Percentiles rank a stretch among this genome's conserved stretches.
Evolutionary conservation across 139 green algal genomes (phyloP).

Genomic region (Coelastrella sp.): DNA sequence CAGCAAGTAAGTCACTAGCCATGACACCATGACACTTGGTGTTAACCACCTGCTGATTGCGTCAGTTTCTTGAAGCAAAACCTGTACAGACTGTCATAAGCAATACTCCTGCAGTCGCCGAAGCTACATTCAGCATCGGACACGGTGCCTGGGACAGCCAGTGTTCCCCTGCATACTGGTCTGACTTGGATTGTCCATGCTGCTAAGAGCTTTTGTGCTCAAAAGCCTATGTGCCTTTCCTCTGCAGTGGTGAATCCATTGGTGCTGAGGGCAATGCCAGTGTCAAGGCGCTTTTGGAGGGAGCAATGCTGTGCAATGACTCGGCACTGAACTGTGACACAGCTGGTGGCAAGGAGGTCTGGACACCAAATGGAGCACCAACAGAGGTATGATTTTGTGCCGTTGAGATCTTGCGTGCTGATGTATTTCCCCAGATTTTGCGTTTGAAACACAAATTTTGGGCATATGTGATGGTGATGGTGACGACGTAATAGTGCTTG

Average conservation of each 20-base stretch:
- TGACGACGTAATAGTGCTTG: too few species aligned
- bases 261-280: not conserved
- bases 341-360: not conserved
- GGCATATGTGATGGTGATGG: too few species aligned
- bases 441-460: too few species aligned
- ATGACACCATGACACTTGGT: not conserved
- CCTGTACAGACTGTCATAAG: too few species aligned
- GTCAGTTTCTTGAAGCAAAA: too few species aligned
- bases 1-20: not conserved
- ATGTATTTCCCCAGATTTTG: too few species aligned
- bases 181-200: not conserved
- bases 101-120: too few species aligned
- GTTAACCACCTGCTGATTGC: not conserved
- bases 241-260: not conserved
- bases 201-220: not conserved
- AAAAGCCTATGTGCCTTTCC: not conserved
- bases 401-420: too few species aligned
- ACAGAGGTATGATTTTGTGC: constrained; percentile 49
- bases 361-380: constrained; percentile 45
- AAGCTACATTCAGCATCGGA: too few species aligned
- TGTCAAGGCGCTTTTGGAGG: constrained; percentile 39
- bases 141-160: too few species aligned
- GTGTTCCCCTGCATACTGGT: not conserved
- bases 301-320: constrained; percentile 60
- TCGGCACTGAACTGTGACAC: constrained; percentile 27